Evolutionary conservation across 2,329 filamentous ascomycete genomes (phyloP).

Genomic region (Leptographium radiaticola): DNA sequence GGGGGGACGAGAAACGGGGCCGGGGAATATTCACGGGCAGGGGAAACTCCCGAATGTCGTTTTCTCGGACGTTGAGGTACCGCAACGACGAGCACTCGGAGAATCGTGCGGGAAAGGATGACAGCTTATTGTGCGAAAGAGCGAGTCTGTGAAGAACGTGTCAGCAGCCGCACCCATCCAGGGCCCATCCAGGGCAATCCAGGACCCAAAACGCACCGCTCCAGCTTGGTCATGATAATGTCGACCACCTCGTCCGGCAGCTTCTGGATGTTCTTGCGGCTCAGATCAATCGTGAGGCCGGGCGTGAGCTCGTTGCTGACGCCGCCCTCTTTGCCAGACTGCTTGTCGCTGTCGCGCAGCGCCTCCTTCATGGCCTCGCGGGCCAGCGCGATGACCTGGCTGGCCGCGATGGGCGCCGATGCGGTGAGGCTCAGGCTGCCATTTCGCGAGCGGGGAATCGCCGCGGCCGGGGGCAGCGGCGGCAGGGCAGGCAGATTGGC

Average conservation of each 20-base stretch:
- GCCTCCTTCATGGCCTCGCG: slow-evolving; percentile 55
- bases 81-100: slow-evolving; percentile 64
- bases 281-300: slow-evolving; percentile 67
- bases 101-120: slow-evolving; percentile 56
- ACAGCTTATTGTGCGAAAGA: slow-evolving; percentile 66
- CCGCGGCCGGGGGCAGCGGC: slow-evolving; percentile 17
- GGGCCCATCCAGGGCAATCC: too few relatives aligned
- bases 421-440: slow-evolving; percentile 27
- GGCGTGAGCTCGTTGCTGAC: slow-evolving; percentile 50
- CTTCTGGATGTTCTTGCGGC: slow-evolving; percentile 58
- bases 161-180: not conserved
- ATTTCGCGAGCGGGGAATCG: not conserved
- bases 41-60: slow-evolving; percentile 53
- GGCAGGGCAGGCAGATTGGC: slow-evolving; percentile 14
- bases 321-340: slow-evolving; percentile 46
- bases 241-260: slow-evolving; percentile 63
- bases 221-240: slow-evolving; percentile 60
- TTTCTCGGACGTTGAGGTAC: slow-evolving; percentile 71
- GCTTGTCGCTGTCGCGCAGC: slow-evolving; percentile 50
- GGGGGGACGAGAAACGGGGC: not conserved
- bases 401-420: slow-evolving; percentile 40
- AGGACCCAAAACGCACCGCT: slow-evolving; percentile 39
- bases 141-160: slow-evolving; percentile 43
- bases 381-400: slow-evolving; percentile 52
- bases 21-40: slow-evolving; percentile 30